Percentiles rank a stretch among this genome's conserved stretches.
Conservation (phyloP, 345 rosid species). For the Eucalyptus tenuipes region DNA sequence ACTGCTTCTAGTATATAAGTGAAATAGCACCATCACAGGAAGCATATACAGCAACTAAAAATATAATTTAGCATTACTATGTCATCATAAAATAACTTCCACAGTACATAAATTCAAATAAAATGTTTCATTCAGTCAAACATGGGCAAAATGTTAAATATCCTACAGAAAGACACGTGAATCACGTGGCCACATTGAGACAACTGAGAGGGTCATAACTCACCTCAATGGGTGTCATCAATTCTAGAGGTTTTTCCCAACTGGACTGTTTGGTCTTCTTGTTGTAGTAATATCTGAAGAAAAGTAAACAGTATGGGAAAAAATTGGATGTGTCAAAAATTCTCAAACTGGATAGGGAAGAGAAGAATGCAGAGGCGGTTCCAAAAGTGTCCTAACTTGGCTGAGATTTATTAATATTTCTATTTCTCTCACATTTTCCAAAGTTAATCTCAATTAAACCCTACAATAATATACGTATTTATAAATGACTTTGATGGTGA, state of each 20-base stretch:
- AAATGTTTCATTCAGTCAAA: neutral
- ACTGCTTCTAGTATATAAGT: neutral
- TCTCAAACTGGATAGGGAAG: neutral
- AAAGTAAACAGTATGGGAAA: neutral
- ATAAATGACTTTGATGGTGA: neutral
- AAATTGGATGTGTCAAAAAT: neutral
- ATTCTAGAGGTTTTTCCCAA: slow-evolving; percentile 95
- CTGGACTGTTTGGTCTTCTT: slow-evolving; percentile 89
- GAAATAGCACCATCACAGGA: neutral
- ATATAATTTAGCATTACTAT: neutral
- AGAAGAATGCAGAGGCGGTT: neutral
- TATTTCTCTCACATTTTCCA: neutral
- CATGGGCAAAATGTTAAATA: neutral
- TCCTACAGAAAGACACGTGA: neutral
- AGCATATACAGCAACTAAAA: neutral
- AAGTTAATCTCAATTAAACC: neutral
- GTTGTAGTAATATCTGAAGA: slow-evolving; percentile 83
- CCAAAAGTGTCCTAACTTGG: neutral
- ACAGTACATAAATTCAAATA: neutral
- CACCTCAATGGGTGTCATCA: slow-evolving; percentile 98
- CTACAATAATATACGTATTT: neutral
- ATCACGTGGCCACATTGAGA: neutral
- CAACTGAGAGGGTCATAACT: slow-evolving; percentile 7
- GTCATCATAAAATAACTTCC: neutral
- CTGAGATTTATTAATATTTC: neutral